A percentile compares a stretch with the other conserved stretches of the same genome.
phyloP scores from a whole-genome alignment of 805 yeast species.

The Metschnikowia rubicola region DNA sequence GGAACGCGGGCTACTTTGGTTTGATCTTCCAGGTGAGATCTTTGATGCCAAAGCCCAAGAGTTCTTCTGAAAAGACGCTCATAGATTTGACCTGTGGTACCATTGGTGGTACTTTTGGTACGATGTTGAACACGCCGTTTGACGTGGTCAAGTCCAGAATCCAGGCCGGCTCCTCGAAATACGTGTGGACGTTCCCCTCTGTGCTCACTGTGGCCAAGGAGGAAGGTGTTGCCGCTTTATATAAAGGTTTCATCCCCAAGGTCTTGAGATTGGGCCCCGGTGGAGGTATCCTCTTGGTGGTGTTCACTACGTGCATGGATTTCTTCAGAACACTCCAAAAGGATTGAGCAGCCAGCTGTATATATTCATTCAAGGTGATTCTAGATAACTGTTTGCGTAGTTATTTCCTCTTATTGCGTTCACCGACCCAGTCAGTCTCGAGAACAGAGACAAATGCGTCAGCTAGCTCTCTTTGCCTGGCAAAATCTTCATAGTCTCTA shows the following conservation, averaged over 20 bases:
- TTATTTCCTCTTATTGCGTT: background rate
- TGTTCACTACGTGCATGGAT: constrained; percentile 93
- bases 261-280: constrained; percentile 98
- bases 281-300: constrained; percentile 96
- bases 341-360: background rate
- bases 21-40: constrained; percentile 82
- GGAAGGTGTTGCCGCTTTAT: constrained; percentile 89
- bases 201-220: constrained; percentile 71
- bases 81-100: constrained; percentile 91
- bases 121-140: constrained; percentile 92
- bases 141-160: constrained; percentile 97
- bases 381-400: no score
- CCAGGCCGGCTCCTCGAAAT: constrained; percentile 86
- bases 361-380: background rate
- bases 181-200: constrained; percentile 89
- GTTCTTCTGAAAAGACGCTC: constrained; percentile 67
- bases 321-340: constrained; percentile 67
- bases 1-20: constrained; percentile 99
- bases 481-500: constrained; percentile 5
- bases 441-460: constrained; percentile 6
- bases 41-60: constrained; percentile 73
- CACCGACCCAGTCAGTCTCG: constrained; percentile 9
- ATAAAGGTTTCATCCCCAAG: constrained; percentile 96
- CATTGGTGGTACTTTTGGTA: constrained; percentile 96
- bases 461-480: constrained; percentile 9